phyloP scores from a whole-genome alignment of 108 stramenopile species.

The Heterococcus sp. region DNA sequence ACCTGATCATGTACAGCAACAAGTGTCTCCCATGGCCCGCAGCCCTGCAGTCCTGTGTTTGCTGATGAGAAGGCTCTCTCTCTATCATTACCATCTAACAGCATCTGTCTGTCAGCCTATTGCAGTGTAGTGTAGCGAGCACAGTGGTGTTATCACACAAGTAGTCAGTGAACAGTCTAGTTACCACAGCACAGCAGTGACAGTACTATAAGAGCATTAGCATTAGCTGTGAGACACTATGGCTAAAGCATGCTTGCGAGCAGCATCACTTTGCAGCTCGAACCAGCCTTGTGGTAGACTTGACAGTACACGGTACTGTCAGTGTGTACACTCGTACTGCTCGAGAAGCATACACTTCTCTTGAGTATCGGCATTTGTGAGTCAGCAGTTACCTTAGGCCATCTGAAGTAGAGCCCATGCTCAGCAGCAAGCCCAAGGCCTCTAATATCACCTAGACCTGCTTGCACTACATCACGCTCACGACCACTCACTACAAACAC shows the following conservation, averaged over 20 bases:
- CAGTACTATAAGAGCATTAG: too few relatives aligned
- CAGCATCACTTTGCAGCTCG: too few relatives aligned
- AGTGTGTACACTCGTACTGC: too few relatives aligned
- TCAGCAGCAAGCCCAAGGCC: constrained; percentile 49
- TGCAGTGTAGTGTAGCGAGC: background rate
- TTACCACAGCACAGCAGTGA: too few relatives aligned
- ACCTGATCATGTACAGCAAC: constrained; percentile 29
- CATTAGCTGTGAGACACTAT: too few relatives aligned
- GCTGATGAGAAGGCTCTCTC: background rate
- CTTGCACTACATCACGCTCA: constrained; percentile 16
- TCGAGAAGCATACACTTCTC: too few relatives aligned
- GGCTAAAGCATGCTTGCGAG: too few relatives aligned
- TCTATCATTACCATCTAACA: background rate
- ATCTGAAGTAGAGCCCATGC: constrained; percentile 48
- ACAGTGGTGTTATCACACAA: background rate
- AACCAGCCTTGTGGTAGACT: too few relatives aligned
- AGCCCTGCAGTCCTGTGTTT: background rate
- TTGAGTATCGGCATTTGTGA: too few relatives aligned
- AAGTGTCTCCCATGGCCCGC: constrained; percentile 25
- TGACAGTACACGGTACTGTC: too few relatives aligned
- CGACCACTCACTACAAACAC: constrained; percentile 31
- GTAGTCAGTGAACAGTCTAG: background rate
- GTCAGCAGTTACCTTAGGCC: constrained; percentile 2
- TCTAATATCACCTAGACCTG: constrained; percentile 18
- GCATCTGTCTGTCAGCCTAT: background rate